These are phyloP conservation scores for Kockiozyma suomiensis DNA, from an alignment of 805 yeast species.

Conservation along the genomic window DNA sequence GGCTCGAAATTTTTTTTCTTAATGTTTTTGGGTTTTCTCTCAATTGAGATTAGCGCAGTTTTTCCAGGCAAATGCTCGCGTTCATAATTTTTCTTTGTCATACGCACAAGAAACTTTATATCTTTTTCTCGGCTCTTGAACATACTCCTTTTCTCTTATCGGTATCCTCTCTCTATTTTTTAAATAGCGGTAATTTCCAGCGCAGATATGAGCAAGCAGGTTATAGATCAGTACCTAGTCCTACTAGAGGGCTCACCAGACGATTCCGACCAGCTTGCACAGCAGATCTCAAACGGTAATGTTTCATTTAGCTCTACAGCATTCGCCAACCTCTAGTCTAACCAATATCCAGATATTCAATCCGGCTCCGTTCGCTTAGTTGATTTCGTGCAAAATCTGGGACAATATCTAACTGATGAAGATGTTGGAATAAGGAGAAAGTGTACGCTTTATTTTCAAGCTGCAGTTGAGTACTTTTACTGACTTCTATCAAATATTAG, in stretches of 20 bases:
- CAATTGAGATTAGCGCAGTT: background rate
- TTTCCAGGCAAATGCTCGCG: background rate
- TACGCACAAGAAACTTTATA: background rate
- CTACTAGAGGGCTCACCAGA: constrained; percentile 10
- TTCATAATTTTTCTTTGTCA: constrained; percentile 4
- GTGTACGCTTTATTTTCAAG: constrained; percentile 24
- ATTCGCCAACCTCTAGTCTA: background rate
- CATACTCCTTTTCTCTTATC: background rate
- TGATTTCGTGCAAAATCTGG: constrained; percentile 59
- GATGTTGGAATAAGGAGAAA: constrained; percentile 55
- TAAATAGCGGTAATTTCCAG: background rate
- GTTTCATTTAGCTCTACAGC: too few relatives aligned
- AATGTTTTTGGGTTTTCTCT: background rate
- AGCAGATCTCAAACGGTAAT: constrained; percentile 20
- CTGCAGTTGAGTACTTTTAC: background rate
- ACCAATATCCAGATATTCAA: constrained; percentile 34
- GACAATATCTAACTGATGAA: constrained; percentile 64
- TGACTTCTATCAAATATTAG: constrained; percentile 31
- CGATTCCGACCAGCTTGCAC: constrained; percentile 20
- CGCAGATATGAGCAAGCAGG: constrained; percentile 11
- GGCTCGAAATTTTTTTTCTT: background rate
- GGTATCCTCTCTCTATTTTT: background rate
- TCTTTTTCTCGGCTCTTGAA: background rate
- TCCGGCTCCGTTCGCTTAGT: constrained; percentile 46
- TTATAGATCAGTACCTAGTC: constrained; percentile 24